Evolutionary conservation across 2,329 filamentous ascomycete genomes (phyloP).

Genomic region (Fusarium lateritium): DNA sequence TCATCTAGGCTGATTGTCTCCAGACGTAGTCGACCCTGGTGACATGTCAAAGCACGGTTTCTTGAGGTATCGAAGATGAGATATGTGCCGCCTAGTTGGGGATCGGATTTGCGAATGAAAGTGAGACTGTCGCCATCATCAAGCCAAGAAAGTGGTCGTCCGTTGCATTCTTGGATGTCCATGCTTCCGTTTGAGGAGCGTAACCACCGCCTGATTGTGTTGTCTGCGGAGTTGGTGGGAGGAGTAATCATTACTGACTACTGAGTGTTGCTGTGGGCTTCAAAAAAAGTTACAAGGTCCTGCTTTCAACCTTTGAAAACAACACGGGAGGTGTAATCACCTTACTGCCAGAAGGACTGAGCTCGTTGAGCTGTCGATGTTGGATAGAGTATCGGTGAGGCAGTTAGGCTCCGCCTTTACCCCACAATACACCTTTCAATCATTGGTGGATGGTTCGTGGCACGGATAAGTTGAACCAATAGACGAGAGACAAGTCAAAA

Average conservation of each 20-base stretch:
- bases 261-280: no score
- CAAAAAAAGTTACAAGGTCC: no score
- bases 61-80: slow-evolving; percentile 1
- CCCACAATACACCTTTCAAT: no score
- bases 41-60: slow-evolving; percentile 7
- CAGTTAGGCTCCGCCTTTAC: no score
- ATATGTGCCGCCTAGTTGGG: background rate
- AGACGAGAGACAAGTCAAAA: no score
- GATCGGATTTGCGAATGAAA: slow-evolving; percentile 6
- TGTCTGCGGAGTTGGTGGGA: background rate
- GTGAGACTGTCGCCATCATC: background rate
- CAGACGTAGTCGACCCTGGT: background rate
- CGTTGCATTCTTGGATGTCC: background rate
- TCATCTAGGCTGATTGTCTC: background rate
- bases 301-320: no score
- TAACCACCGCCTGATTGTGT: background rate
- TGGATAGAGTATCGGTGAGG: no score
- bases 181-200: background rate
- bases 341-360: background rate
- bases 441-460: no score
- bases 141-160: background rate
- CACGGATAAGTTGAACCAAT: no score
- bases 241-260: background rate
- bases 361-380: no score
- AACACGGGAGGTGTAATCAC: background rate